Percentiles rank a stretch among this genome's conserved stretches.
phyloP scores from a whole-genome alignment of 164 flowering plant genomes.

The Aristolochia fimbriata region DNA sequence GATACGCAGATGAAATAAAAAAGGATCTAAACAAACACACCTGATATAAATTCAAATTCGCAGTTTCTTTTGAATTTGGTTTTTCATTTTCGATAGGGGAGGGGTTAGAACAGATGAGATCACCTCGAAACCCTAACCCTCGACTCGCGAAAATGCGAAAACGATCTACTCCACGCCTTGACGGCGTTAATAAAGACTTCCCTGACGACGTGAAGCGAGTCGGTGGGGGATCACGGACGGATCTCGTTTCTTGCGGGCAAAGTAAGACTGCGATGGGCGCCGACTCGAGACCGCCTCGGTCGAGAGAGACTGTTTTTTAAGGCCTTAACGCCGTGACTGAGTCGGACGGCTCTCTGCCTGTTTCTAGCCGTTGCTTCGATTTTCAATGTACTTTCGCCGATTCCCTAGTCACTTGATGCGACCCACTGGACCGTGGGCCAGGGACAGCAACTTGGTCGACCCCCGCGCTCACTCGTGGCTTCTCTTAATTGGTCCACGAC shows the following conservation, averaged over 20 bases:
- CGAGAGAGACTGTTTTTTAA: too few relatives aligned
- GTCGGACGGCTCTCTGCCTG: too few relatives aligned
- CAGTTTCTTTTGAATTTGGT: too few relatives aligned
- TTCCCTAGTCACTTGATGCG: too few relatives aligned
- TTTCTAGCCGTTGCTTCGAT: too few relatives aligned
- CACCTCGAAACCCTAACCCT: neutral
- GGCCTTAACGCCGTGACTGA: too few relatives aligned
- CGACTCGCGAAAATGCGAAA: neutral
- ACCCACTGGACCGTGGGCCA: too few relatives aligned
- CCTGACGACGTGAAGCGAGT: neutral
- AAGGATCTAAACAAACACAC: neutral
- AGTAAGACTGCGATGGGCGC: neutral
- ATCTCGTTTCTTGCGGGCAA: neutral
- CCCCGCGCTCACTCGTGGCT: too few relatives aligned
- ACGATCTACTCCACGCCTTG: neutral
- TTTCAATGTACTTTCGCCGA: too few relatives aligned
- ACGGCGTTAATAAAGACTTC: neutral
- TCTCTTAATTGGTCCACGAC: too few relatives aligned
- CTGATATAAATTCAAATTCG: neutral
- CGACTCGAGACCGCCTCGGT: neutral
- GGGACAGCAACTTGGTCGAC: too few relatives aligned
- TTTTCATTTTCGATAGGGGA: neutral
- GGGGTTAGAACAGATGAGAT: neutral
- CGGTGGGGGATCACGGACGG: neutral
- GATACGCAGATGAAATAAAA: neutral